Base-by-base conservation (phyloP, 2,329 filamentous ascomycete species). In the Xylariaceae sp. region DNA sequence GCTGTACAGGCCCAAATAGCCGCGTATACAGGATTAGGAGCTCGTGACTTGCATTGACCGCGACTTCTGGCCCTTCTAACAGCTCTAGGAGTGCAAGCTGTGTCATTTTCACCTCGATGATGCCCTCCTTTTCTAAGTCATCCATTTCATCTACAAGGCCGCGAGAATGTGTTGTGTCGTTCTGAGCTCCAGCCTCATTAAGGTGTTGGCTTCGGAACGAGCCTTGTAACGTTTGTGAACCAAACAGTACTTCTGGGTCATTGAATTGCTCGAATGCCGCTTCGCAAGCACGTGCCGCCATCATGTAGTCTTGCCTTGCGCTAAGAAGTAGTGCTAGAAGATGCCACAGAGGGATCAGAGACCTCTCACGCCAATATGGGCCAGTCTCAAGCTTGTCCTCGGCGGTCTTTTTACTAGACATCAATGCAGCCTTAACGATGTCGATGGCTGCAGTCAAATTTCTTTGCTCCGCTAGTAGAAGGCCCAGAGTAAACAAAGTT, bases 41-140 rank as follows among this genome's bases (percentile, higher is more conserved):
- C 73, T 97, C 92, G 63, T 91, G 87, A 70, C 90, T 93, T 58
- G 90, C 88, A 70, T 96, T 96, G 47, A 98, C 91, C 16, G 95
- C 94, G 54, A 88, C 85, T 56, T 91, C 88, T 0, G 92, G 87
- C 1, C 92, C 92, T 70, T 97, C 92, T 3, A 91, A 78, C 14
- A 95, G 78, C 74, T 98, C 94, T 3, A 95, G 75, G 17, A 99
- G 82, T 3, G 90, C 84, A 58, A 99, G 79, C 69, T 98, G 93
- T 9, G 94, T 97, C 85, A 98, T 96, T 73, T 96, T 96, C 60
- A 97, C 87, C 73, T 98, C 91, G n/a, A 99, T 76, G 37, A 99
- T 88, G 45, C 86, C 85, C 72, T 93, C 91, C 70, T 92, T 96
- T 70, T 98, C 93, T 23, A 87, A 85, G 56, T 87, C 85, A 61